These are phyloP conservation scores for Lumnitzera littorea DNA, from an alignment of 345 rosid genomes.

Conservation along the genomic window DNA sequence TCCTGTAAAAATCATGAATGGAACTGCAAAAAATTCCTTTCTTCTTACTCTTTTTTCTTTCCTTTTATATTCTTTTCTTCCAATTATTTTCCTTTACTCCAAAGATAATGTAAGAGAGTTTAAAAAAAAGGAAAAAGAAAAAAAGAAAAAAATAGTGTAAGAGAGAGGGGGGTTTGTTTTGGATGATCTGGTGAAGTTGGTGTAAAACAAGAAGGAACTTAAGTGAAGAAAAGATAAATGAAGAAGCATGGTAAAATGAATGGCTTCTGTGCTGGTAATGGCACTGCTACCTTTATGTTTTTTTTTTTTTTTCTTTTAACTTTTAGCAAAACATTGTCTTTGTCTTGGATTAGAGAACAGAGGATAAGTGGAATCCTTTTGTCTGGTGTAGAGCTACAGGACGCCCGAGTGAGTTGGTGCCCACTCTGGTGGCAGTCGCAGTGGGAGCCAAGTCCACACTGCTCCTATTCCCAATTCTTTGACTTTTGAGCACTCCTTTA, in stretches of 20 bases:
- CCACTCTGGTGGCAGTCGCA: neutral
- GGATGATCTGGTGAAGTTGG: too few relatives aligned
- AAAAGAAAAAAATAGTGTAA: too few relatives aligned
- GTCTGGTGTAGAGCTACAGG: slow-evolving; percentile 2
- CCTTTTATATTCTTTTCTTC: too few relatives aligned
- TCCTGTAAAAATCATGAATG: too few relatives aligned
- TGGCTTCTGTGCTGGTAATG: neutral
- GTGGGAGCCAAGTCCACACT: slow-evolving; percentile 3
- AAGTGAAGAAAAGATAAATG: neutral
- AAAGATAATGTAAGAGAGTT: too few relatives aligned
- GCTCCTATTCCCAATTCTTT: neutral
- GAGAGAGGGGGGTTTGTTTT: too few relatives aligned
- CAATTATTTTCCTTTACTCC: too few relatives aligned
- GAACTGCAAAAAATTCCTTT: too few relatives aligned
- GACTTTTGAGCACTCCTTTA: neutral
- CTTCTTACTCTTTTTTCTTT: too few relatives aligned
- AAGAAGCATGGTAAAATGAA: neutral
- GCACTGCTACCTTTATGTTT: neutral
- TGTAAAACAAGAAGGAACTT: too few relatives aligned
- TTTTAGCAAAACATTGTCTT: neutral
- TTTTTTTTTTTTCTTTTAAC: neutral
- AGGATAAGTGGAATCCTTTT: slow-evolving; percentile 3
- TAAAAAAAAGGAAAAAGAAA: too few relatives aligned
- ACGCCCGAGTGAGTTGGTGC: slow-evolving; percentile 13
- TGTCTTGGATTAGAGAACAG: too few relatives aligned